Percentiles rank a stretch among this genome's conserved stretches.
phyloP scores from a whole-genome alignment of 495 filamentous ascomycete species.

The Astrothelium subdiscretum region DNA sequence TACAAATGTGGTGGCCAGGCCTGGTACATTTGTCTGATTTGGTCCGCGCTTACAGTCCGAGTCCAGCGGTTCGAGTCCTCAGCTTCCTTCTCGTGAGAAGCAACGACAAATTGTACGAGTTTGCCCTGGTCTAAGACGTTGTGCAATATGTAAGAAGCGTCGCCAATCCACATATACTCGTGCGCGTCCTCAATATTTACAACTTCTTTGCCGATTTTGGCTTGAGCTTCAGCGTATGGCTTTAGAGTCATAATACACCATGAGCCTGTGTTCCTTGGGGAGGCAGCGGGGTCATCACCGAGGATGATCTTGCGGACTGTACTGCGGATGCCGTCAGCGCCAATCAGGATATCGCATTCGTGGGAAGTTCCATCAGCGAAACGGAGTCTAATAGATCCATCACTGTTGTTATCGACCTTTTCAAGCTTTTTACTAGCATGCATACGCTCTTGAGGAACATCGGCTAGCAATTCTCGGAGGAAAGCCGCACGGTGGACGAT shows the following conservation, averaged over 20 bases:
- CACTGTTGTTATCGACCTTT: conserved; percentile 15
- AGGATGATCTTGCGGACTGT: conserved; percentile 37
- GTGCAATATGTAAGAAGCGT: conserved; percentile 9
- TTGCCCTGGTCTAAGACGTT: conserved; percentile 12
- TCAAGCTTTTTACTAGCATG: conserved; percentile 31
- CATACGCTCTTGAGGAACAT: conserved; percentile 39
- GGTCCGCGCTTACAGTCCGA: neutral
- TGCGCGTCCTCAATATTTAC: neutral
- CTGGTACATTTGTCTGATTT: neutral
- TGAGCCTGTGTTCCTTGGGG: conserved; percentile 29
- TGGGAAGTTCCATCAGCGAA: conserved; percentile 46
- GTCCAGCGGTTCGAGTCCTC: neutral
- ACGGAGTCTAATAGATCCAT: conserved; percentile 30
- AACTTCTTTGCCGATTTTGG: neutral
- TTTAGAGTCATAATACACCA: conserved; percentile 1
- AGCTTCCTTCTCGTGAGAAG: neutral
- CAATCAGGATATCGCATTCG: conserved; percentile 33
- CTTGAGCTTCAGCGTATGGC: neutral
- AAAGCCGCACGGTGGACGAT: conserved; percentile 45
- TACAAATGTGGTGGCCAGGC: conserved; percentile 20
- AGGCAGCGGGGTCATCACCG: conserved; percentile 24
- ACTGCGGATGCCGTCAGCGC: conserved; percentile 48
- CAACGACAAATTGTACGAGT: neutral
- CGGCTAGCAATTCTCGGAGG: conserved; percentile 44
- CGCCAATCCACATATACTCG: conserved; percentile 9